Evolutionary conservation across 169 alveolate genomes (phyloP), one percentile per base, ranked within the genome.

Genomic region (Sarcocystis neurona): DNA sequence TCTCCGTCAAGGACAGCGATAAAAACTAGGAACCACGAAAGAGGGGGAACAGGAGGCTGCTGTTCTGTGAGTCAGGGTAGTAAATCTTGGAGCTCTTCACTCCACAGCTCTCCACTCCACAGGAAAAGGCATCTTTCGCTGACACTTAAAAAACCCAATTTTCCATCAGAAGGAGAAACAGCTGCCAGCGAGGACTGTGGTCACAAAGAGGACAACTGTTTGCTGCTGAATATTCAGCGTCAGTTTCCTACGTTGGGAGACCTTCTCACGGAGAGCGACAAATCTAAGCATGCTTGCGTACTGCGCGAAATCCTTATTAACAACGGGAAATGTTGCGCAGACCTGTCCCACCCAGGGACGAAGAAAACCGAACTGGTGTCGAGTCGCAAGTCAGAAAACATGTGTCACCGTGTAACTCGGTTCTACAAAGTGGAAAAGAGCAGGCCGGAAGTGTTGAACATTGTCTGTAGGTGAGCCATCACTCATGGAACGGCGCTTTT

Each of bases 381-480:
- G 30, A 32, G 1, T 72, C 53, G 12, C 37, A 3, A 0, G 10
- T 43, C 2, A 39, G 23, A 18, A 56, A 72, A 47, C 47, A 18
- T 43, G 56, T 18, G 39, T 72, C 82, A 3, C 66, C 66, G 66
- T 23, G n/a, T 23, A 53, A 23, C 23, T 15, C 82, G 92, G 41
- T 94, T 93, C 79, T 94, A 53, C 85, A 92, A 96, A 89, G 97
- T 95, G 20, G 95, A 94, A 3, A 93, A 92, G 79, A 93, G 89
- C 41, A 75, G 94, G 82, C 79, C 94, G 20, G 97, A 94, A 74
- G 96, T 94, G 6, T 94, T 94, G 85, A 95, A 94, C 66, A 94
- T 95, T 63, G 95, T 95, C 8, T 80, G 93, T 41, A 89, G 85
- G 85, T 77, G 30, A 77, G 85, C 47, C n/a, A n/a, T n/a, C n/a